Base-by-base conservation (phyloP, 352 stramenopile species). In the Plasmopara halstedii region DNA sequence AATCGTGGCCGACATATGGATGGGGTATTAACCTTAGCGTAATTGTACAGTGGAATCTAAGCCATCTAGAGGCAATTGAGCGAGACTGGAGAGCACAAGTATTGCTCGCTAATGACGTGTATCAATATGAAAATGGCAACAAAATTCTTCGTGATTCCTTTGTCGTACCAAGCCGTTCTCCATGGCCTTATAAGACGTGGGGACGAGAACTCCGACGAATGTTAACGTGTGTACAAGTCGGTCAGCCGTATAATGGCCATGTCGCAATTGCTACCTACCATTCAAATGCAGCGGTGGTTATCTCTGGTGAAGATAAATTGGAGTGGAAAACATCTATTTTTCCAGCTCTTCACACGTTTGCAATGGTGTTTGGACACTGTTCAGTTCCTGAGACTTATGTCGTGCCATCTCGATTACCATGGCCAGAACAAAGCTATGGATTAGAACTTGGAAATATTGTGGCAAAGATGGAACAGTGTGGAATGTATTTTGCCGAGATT, bases 21-120 rank as follows among this genome's bases (percentile, higher is more conserved):
- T 63, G 58, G 53, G 53, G 47, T 5, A 39, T 67, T 13, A 50
- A 67, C 20, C 49, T 67, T 6, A 44, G 58, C 29, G 3, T 49
- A n/a, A 33, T 67, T 27, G 27, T 63, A 5, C 40, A 53, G n/a
- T 63, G 58, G 47, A 67, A 63, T 40, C 52, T 42, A 14, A 47
- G 19, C 36, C 58, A 23, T 3, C 18, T 59, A 11, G 36, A 63
- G 15, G 18, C 40, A 6, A 63, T 63, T 17, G 58, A 67, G 20
- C 41, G 20, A 7, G 47, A 56, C 17, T 67, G 58, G 58, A 59
- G 19, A 29, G 21, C n/a, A 14, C 58, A 63, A 31, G 53, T 67
- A 9, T 31, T 63, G 23, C 21, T 36, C 9, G 58, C 58, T 2
- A 43, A 53, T 25, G 44, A 60, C 7, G 48, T 59, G 31, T 67